Conservation (phyloP, 495 filamentous ascomycete genomes). For the Sabuloglossum arenarium region DNA sequence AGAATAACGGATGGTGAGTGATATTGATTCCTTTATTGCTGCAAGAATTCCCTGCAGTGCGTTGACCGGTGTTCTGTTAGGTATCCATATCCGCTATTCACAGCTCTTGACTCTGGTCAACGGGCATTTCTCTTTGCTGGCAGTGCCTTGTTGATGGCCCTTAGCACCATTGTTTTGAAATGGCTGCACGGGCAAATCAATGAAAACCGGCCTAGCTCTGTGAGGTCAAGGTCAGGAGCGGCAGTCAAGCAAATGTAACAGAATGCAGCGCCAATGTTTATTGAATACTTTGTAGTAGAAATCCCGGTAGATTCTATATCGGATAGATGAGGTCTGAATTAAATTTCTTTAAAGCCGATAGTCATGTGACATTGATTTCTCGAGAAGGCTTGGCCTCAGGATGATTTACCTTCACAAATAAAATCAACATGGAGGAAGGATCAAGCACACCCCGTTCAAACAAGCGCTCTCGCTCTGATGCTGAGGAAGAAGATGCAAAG, state of each 20-base stretch:
- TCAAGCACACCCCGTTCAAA: not conserved
- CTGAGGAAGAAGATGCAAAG: not conserved
- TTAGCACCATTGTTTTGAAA: constrained; percentile 43
- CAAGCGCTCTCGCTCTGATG: not conserved
- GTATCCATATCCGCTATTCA: constrained; percentile 81
- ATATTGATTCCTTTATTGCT: constrained; percentile 1
- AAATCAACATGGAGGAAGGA: not conserved
- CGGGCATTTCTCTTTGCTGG: constrained; percentile 45
- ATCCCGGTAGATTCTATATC: too few species aligned
- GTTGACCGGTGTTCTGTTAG: constrained; percentile 19
- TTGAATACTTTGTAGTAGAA: too few species aligned
- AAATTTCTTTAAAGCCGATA: too few species aligned
- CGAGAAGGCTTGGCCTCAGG: not conserved
- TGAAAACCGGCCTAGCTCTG: constrained; percentile 17
- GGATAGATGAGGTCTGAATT: too few species aligned
- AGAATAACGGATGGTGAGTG: constrained; percentile 49
- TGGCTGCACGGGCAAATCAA: constrained; percentile 51
- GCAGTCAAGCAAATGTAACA: not conserved
- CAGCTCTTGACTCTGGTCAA: constrained; percentile 33
- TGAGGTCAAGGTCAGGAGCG: not conserved
- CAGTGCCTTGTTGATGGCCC: constrained; percentile 50
- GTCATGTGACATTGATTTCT: not conserved
- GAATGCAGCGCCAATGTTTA: too few species aligned
- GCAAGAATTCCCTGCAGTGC: constrained; percentile 1
- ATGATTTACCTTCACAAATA: not conserved